Base-by-base conservation (phyloP, 306 rosid species). In the Lathyrus aphaca region DNA sequence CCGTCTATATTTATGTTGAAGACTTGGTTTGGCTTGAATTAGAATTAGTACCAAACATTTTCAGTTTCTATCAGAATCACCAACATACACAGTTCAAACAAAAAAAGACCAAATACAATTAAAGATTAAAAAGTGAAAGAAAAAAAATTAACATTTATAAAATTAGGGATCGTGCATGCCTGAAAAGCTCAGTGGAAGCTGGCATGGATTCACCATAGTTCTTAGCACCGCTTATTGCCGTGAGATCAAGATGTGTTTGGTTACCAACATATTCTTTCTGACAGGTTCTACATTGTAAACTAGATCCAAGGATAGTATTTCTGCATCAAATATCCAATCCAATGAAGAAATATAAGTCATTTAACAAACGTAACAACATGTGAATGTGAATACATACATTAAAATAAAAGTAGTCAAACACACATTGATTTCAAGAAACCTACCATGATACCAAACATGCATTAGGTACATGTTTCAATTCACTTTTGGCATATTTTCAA, bases 201-300 rank as follows among this genome's bases (percentile, higher is more conserved):
- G 97, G 97, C 98, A 90, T 87, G 4, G 67, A 16, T 68, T 82
- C 95, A 23, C 87, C 83, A 64, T 85, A 87, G 72, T 44, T 82
- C 82, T 84, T 78, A 69, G 85, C 71, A 51, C 88, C 90, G 43
- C 87, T 81, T 6, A 85, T 71, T 13, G 78, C 64, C 1, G 88
- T 87, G 80, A 88, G 74, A 68, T 94, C 97, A 35, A 88, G 72
- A 78, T 94, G 90, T 4, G 88, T 83, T 74, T 82, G 78, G 44
- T 70, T 87, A 61, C 95, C 89, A 35, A 51, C 69, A 77, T 85
- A 90, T 21, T 89, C 80, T 83, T 94, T 90, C 81, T 72, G 85
- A 76, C 98, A 94, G 46, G 90, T 82, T 66, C 86, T 30, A 62
- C 97, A 94, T 79, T 88, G 88, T 40, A 90, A 84, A 69, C 18